Evolutionary conservation across 139 green algal genomes (phyloP), one percentile per base, ranked within the genome.

Genomic region (Picochlorum costavermella): DNA sequence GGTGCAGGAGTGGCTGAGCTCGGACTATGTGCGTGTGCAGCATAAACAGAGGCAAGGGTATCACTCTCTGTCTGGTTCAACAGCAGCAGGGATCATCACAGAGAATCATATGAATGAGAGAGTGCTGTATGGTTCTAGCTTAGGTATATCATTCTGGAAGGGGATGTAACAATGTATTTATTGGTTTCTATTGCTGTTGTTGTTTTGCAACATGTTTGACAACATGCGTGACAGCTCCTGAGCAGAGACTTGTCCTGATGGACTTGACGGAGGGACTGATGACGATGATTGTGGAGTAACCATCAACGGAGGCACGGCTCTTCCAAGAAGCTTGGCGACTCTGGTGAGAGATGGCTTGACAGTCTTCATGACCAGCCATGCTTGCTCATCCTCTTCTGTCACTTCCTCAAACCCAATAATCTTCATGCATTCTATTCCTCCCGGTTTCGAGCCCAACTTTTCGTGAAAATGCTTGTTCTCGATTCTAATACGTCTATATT

Each of bases 1-100:
- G 37, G 29, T 49, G 28, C 2, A 28, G 10, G 29, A 14, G 26
- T 23, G 17, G 3, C 28, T 31, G 14, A 36, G 2, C 1, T 37
- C 4, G 25, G 33, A 49, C 28, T 36, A 16, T 58, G 14, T 50
- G 8, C 25, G 10, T 16, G n/a, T 71, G 63, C 70, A 83, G 72
- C 76, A 83, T 64, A 83, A 83, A 63, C 76, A 83, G 60, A 33
- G 76, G 43, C 76, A 83, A 49, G 76, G 76, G 9, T 60, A 68
- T 29, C 68, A 80, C 50, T 75, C 76, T 2, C 46, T 58, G n/a
- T 53, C n/a, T 23, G n/a, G 20, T 23, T 53, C 17, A 23, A 53
- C 16, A 23, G 46, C 16, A 53, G 17, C 16, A 28, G 16, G 20
- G 20, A 23, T 23, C 20, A 23, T 26, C 5, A 23, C 16, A 53